These are phyloP conservation scores for Pittosporum tobira DNA, from an alignment of 129 eudicot species.

Conservation along the genomic window DNA sequence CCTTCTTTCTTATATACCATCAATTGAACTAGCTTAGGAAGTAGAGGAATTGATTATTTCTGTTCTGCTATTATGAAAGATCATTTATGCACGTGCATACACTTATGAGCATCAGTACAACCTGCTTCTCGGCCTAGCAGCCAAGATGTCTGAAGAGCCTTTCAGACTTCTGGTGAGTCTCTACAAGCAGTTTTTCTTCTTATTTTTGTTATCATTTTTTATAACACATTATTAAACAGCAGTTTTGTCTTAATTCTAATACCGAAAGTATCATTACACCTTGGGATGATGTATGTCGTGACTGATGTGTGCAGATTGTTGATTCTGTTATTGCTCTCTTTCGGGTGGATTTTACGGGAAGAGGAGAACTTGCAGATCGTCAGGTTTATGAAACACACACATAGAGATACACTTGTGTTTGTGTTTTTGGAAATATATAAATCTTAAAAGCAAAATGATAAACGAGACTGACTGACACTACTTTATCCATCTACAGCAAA, in stretches of 20 bases:
- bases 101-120: constrained; percentile 98
- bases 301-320: constrained; percentile 45
- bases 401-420: too few species aligned
- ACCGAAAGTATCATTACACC: neutral
- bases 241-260: neutral
- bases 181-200: constrained; percentile 9
- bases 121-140: constrained; percentile 91
- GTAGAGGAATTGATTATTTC: constrained; percentile 12
- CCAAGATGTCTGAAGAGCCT: constrained; percentile 63
- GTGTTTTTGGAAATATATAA: too few species aligned
- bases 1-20: neutral
- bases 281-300: constrained; percentile 13
- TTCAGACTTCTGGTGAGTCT: constrained; percentile 75
- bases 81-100: constrained; percentile 93
- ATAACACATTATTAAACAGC: too few species aligned
- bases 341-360: constrained; percentile 89
- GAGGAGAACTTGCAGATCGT: constrained; percentile 98
- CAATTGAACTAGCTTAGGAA: neutral
- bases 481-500: constrained; percentile 51
- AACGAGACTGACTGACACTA: too few species aligned
- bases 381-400: too few species aligned
- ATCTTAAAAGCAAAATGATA: too few species aligned
- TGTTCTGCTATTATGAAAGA: constrained; percentile 27
- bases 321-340: constrained; percentile 84
- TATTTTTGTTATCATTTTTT: too few species aligned